Base-by-base conservation (phyloP, 1,284 basidiomycete genomes). In the Rhodotorula sp. region DNA sequence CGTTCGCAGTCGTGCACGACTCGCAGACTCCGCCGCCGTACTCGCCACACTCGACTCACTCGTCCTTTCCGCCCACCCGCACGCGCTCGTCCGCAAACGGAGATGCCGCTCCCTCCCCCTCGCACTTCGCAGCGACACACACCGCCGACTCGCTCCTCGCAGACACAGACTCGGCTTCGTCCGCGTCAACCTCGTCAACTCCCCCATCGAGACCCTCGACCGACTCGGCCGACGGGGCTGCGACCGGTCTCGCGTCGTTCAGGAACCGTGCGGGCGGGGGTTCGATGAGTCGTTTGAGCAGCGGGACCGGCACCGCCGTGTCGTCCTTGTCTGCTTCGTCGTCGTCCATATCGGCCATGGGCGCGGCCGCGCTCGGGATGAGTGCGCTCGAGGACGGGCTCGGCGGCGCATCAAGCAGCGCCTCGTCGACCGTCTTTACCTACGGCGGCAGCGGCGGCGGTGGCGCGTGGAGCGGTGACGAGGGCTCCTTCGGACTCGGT, bases 381-480 rank as follows among this genome's bases (percentile, higher is more conserved):
- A 44, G 39, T 17, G 39, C 39, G 7, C 39, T 44, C 10, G 51
- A n/a, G 27, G 51, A 29, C 51, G 51, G 51, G 1, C 13, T 27
- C 54, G 54, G 53, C 8, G 30, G 30, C n/a, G 32, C 54, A 30
- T 52, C 51, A 19, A n/a, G 29, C 51, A n/a, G 29, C 27, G 15
- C 29, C n/a, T 34, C 54, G 54, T 55, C 30, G 54, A 44, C 39
- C 39, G 39, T 44, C 39, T 44, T 44, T 15, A 44, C 39, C 39
- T 34, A 34, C 20, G 27, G 32, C 39, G 27, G 62, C 30, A 36
- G 47, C 46, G n/a, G 29, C 46, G n/a, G 29, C 44, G 55, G 63
- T 44, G 36, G 55, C 36, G 39, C 52, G 15, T 68, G 59, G 59
- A 57, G 58, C 34, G 66, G 47, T 27, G 64, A 64, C 59, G 66